phyloP scores from a whole-genome alignment of 2,329 filamentous ascomycete genomes.

The Exophiala calicioides region DNA sequence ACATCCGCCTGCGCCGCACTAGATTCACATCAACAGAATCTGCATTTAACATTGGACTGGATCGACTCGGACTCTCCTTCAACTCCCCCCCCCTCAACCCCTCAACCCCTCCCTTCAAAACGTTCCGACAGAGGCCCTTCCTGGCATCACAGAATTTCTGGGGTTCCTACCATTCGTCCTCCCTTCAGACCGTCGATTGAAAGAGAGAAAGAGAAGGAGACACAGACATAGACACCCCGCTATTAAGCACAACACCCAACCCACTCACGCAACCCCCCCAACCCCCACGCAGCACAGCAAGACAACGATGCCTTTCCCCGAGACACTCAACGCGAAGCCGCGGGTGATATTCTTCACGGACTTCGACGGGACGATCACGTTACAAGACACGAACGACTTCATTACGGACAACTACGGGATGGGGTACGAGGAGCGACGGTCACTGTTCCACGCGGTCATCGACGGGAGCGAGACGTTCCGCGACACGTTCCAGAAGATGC shows the following conservation, averaged over 20 bases:
- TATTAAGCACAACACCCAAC: no score
- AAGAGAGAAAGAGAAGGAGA: no score
- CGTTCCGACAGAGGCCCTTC: no score
- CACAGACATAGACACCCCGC: not conserved
- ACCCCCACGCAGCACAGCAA: no score
- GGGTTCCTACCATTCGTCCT: no score
- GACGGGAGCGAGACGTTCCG: constrained; percentile 51
- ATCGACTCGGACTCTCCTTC: not conserved
- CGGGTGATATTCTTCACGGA: constrained; percentile 98
- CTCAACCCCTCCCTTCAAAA: no score
- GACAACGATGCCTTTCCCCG: constrained; percentile 29
- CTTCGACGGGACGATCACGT: constrained; percentile 94
- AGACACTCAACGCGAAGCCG: constrained; percentile 58
- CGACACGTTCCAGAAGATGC: constrained; percentile 86
- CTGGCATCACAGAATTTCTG: no score
- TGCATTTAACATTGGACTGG: constrained; percentile 1
- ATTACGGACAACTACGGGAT: constrained; percentile 90
- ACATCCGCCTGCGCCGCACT: not conserved
- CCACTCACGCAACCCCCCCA: no score
- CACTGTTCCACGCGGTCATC: constrained; percentile 77
- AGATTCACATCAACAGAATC: not conserved
- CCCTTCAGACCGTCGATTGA: not conserved
- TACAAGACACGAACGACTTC: constrained; percentile 68
- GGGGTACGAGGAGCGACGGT: constrained; percentile 67
- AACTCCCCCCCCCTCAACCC: not conserved